Conservation (phyloP, 2,329 filamentous ascomycete genomes). For the Trichophaea hybrida region DNA sequence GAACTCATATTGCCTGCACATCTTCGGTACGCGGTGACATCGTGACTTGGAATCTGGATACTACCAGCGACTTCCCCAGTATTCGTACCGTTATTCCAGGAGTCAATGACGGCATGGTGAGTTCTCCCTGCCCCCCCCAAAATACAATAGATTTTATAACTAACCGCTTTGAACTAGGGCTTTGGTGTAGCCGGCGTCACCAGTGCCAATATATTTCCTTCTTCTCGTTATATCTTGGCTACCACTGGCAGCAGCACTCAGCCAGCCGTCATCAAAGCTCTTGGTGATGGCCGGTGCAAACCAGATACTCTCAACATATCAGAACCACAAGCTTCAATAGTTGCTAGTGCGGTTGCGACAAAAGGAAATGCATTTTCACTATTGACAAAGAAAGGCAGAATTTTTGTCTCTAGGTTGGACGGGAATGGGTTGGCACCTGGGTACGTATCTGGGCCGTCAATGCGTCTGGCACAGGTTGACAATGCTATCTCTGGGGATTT, state of each 20-base stretch:
- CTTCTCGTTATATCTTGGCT: not conserved
- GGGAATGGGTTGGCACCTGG: not conserved
- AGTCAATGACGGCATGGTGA: not conserved
- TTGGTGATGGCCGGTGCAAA: not conserved
- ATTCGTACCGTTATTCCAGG: not conserved
- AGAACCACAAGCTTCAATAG: not conserved
- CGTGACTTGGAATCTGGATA: not conserved
- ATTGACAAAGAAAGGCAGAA: not conserved
- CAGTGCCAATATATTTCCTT: not conserved
- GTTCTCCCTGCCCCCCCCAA: not conserved
- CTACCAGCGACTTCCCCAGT: not conserved
- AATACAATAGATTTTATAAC: not conserved
- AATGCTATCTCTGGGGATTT: not conserved
- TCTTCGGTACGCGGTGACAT: not conserved
- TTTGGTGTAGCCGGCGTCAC: not conserved
- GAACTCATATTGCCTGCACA: not conserved
- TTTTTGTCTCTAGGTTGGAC: not conserved
- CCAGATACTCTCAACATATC: not conserved
- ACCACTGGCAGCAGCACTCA: not conserved
- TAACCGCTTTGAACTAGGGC: not conserved
- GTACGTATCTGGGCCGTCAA: not conserved
- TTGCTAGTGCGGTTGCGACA: not conserved
- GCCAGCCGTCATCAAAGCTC: not conserved
- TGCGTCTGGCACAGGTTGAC: not conserved
- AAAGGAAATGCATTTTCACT: not conserved